phyloP scores from a whole-genome alignment of 1,139 yeast genomes.

The Chernovozyma sophiae-reginae region DNA sequence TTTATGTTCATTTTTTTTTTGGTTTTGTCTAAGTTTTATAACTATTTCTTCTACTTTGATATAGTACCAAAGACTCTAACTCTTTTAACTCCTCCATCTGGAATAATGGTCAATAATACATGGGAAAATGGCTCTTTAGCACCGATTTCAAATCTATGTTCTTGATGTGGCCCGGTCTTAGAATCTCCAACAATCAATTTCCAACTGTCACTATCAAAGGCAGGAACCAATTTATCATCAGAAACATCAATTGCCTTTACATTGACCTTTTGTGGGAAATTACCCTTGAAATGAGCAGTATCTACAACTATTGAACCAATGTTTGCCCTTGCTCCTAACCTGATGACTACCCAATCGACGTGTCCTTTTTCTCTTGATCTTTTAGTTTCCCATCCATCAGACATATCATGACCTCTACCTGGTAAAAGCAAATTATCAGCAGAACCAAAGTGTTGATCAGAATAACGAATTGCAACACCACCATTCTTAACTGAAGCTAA shows the following conservation, averaged over 20 bases:
- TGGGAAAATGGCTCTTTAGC: slow-evolving; percentile 45
- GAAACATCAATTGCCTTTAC: slow-evolving; percentile 52
- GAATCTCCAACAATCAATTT: slow-evolving; percentile 57
- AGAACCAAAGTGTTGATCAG: slow-evolving; percentile 92
- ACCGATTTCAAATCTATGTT: slow-evolving; percentile 52
- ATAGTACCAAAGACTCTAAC: slow-evolving; percentile 73
- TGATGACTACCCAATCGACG: slow-evolving; percentile 83
- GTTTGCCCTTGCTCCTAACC: slow-evolving; percentile 63
- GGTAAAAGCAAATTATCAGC: slow-evolving; percentile 86
- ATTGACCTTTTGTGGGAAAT: slow-evolving; percentile 77
- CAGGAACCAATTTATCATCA: slow-evolving; percentile 32
- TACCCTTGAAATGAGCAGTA: slow-evolving; percentile 91
- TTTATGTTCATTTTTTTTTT: too few relatives aligned
- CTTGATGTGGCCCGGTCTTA: slow-evolving; percentile 76
- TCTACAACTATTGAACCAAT: slow-evolving; percentile 66
- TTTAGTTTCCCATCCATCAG: slow-evolving; percentile 98
- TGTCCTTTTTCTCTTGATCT: slow-evolving; percentile 82
- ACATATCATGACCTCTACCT: slow-evolving; percentile 93
- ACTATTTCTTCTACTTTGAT: slow-evolving; percentile 15
- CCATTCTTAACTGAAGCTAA: slow-evolving; percentile 83
- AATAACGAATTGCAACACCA: slow-evolving; percentile 76
- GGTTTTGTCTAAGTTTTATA: too few relatives aligned
- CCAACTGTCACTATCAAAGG: slow-evolving; percentile 51
- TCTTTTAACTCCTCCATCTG: slow-evolving; percentile 95
- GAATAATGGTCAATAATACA: slow-evolving; percentile 76